These are phyloP conservation scores for Pterocarpus santalinus DNA, from an alignment of 306 rosid genomes.

Conservation along the genomic window DNA sequence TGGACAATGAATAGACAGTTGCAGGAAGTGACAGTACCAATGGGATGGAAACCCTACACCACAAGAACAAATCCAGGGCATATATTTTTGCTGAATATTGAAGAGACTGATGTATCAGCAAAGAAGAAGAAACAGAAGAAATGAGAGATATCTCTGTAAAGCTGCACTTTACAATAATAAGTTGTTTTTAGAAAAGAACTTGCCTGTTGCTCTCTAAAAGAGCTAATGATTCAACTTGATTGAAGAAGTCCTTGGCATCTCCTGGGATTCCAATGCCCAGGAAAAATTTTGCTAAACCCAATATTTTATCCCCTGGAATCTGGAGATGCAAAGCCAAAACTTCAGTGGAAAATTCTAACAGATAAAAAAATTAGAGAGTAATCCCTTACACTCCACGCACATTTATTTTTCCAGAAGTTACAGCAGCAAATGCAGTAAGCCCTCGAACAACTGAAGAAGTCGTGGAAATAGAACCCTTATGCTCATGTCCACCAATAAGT, in stretches of 20 bases:
- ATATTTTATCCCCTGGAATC: constrained; percentile 81
- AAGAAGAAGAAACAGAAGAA: constrained; percentile 34
- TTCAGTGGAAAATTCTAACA: constrained; percentile 44
- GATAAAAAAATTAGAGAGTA: constrained; percentile 7
- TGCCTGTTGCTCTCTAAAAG: constrained; percentile 82
- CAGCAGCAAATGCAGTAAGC: constrained; percentile 74
- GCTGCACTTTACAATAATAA: constrained; percentile 16
- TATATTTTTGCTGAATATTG: constrained; percentile 13
- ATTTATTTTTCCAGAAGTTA: constrained; percentile 75
- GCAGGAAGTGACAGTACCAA: constrained; percentile 86
- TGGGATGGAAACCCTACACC: constrained; percentile 81
- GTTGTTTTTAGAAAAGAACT: constrained; percentile 46
- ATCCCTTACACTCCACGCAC: constrained; percentile 55
- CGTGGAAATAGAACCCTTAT: constrained; percentile 82
- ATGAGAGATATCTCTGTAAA: constrained; percentile 16
- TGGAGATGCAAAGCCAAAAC: constrained; percentile 58
- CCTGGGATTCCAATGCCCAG: constrained; percentile 96
- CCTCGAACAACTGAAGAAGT: constrained; percentile 96
- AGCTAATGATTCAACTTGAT: constrained; percentile 90
- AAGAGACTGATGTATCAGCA: constrained; percentile 13
- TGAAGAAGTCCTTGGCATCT: constrained; percentile 83
- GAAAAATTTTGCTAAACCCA: constrained; percentile 94
- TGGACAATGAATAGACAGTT: constrained; percentile 84
- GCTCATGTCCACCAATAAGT: constrained; percentile 70
- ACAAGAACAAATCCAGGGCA: constrained; percentile 43